Percentiles rank a stretch among this genome's conserved stretches.
phyloP scores from a whole-genome alignment of 139 green algal species.

The Coelastrella sp. region DNA sequence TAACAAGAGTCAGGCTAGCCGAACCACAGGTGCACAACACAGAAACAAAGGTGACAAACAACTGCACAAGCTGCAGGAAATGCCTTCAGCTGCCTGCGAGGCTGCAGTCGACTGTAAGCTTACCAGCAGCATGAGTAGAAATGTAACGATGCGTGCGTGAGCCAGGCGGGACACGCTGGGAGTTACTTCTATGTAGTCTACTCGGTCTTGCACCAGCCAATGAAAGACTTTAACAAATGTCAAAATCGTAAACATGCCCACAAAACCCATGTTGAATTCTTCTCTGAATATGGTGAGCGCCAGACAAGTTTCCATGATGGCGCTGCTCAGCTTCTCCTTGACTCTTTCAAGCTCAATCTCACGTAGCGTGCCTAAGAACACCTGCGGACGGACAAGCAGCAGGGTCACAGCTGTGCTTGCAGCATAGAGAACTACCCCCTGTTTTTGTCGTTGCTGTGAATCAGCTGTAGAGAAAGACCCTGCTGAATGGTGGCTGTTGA shows the following conservation, averaged over 20 bases:
- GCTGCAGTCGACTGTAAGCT: not conserved
- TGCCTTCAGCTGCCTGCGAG: too few relatives aligned
- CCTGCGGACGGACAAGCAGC: slow-evolving; percentile 52
- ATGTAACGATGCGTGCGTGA: slow-evolving; percentile 83
- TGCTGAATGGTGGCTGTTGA: too few relatives aligned
- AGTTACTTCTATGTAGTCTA: slow-evolving; percentile 95
- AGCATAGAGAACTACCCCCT: not conserved
- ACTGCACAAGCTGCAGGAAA: too few relatives aligned
- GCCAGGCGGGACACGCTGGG: slow-evolving; percentile 80
- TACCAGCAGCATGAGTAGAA: slow-evolving; percentile 89
- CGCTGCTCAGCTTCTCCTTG: slow-evolving; percentile 82
- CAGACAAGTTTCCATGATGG: slow-evolving; percentile 97
- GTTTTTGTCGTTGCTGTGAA: too few relatives aligned
- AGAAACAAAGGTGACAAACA: too few relatives aligned
- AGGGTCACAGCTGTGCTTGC: not conserved
- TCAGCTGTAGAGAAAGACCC: too few relatives aligned
- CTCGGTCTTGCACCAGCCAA: slow-evolving; percentile 93
- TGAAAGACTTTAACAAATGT: slow-evolving; percentile 97
- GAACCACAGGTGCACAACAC: too few relatives aligned
- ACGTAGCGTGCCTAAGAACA: slow-evolving; percentile 93
- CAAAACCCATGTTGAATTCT: slow-evolving; percentile 87
- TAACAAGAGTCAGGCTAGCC: too few relatives aligned
- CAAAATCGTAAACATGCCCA: slow-evolving; percentile 93
- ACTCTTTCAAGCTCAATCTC: slow-evolving; percentile 96
- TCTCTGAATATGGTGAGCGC: slow-evolving; percentile 98